Evolutionary conservation across 164 flowering plant genomes (phyloP).

Genomic region (Aristolochia contorta): DNA sequence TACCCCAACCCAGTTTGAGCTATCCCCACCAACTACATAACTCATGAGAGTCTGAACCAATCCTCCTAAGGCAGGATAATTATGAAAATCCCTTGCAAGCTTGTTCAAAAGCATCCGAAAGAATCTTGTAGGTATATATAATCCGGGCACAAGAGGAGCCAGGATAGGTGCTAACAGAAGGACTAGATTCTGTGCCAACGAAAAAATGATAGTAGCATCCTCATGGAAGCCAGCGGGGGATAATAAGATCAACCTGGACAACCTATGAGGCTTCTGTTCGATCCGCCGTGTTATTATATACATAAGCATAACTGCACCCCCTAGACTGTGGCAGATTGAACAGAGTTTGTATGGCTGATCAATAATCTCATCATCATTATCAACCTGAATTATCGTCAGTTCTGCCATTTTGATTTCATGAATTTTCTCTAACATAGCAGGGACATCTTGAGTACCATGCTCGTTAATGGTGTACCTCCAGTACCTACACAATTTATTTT

Average conservation of each 20-base stretch:
- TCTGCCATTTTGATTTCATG: slow-evolving; percentile 73
- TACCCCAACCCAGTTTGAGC: slow-evolving; percentile 97
- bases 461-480: slow-evolving; percentile 93
- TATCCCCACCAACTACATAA: slow-evolving; percentile 90
- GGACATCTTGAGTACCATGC: slow-evolving; percentile 85
- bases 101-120: slow-evolving; percentile 93
- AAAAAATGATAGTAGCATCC: slow-evolving; percentile 51
- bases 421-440: slow-evolving; percentile 88
- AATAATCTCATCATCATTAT: slow-evolving; percentile 29
- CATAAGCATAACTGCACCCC: slow-evolving; percentile 94
- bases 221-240: slow-evolving; percentile 98
- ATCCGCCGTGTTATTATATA: slow-evolving; percentile 60
- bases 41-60: slow-evolving; percentile 92
- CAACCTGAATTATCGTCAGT: slow-evolving; percentile 29
- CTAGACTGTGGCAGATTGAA: slow-evolving; percentile 85
- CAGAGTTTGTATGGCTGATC: slow-evolving; percentile 83
- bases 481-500: slow-evolving; percentile 40
- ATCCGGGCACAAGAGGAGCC: slow-evolving; percentile 60
- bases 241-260: slow-evolving; percentile 67
- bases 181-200: slow-evolving; percentile 33
- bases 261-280: slow-evolving; percentile 74
- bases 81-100: slow-evolving; percentile 86
- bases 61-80: slow-evolving; percentile 96
- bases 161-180: slow-evolving; percentile 53
- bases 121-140: slow-evolving; percentile 92